A percentile compares a stretch with the other conserved stretches of the same genome.
phyloP scores from a whole-genome alignment of 2,329 filamentous ascomycete species.

The Phaeosphaeria sp. region DNA sequence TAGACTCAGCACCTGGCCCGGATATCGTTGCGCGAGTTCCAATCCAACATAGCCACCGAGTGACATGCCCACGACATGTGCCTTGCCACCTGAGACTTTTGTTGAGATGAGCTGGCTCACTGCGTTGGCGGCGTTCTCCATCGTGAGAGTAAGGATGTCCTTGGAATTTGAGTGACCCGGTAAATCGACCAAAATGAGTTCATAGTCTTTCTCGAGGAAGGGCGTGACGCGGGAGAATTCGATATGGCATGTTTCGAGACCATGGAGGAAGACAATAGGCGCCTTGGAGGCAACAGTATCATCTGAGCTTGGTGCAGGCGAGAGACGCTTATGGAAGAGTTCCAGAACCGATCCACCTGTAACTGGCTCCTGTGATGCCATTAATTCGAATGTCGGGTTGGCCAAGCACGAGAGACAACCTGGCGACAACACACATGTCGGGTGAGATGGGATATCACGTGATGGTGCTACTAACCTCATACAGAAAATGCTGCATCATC shows the following conservation, averaged over 20 bases:
- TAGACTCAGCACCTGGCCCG: constrained; percentile 15
- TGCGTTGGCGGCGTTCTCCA: not conserved
- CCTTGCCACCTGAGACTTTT: constrained; percentile 7
- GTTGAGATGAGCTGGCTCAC: constrained; percentile 7
- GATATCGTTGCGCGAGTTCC: constrained; percentile 11
- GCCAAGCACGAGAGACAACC: not conserved
- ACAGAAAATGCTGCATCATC: not conserved
- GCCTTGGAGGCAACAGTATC: not conserved
- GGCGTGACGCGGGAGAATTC: constrained; percentile 6
- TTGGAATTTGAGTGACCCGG: constrained; percentile 15
- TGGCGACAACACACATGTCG: not conserved
- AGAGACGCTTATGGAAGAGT: not conserved
- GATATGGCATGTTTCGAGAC: constrained; percentile 1
- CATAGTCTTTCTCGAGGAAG: constrained; percentile 9
- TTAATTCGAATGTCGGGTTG: not conserved
- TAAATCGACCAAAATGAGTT: constrained; percentile 17
- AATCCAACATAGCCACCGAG: constrained; percentile 20
- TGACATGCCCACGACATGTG: constrained; percentile 21
- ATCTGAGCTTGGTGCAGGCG: not conserved
- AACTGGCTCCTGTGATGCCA: not conserved
- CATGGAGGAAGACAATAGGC: constrained; percentile 9
- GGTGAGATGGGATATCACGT: not conserved
- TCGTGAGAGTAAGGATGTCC: not conserved
- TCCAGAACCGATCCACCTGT: not conserved
- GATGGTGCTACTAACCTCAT: not conserved